Conservation (phyloP, 441 rosid genomes). For the Euphorbia corollata region DNA sequence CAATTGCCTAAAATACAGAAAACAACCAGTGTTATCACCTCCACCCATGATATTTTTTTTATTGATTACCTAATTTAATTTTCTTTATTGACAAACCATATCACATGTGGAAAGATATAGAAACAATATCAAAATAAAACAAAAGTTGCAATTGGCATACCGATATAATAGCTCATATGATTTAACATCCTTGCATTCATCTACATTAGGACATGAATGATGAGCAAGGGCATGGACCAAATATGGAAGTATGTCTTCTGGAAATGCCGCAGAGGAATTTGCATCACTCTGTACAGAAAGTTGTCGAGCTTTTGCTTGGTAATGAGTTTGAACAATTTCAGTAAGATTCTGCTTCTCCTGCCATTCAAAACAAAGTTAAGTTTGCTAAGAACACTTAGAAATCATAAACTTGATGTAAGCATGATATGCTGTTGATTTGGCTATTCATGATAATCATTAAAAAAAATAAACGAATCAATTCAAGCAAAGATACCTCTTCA, state of each 20-base stretch:
- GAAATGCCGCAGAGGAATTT: conserved; percentile 43
- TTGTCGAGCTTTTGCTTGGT: conserved; percentile 79
- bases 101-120: conserved; percentile 1
- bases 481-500: conserved; percentile 61
- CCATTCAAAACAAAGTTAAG: conserved; percentile 25
- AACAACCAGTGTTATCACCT: conserved; percentile 4
- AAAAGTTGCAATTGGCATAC: conserved; percentile 32
- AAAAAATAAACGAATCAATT: conserved; percentile 22
- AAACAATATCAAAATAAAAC: conserved; percentile 11
- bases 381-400: conserved; percentile 12
- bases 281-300: conserved; percentile 63
- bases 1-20: conserved; percentile 57
- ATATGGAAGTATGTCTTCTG: conserved; percentile 68
- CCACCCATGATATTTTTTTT: background rate
- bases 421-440: background rate
- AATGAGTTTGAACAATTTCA: conserved; percentile 81
- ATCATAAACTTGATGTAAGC: conserved; percentile 12
- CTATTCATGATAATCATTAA: conserved; percentile 13
- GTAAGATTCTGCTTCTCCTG: conserved; percentile 89
- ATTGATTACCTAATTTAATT: background rate
- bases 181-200: conserved; percentile 82
- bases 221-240: conserved; percentile 87
- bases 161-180: conserved; percentile 73
- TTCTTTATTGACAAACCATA: conserved; percentile 4
- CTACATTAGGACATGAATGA: conserved; percentile 72